These are phyloP conservation scores for Chalciporus piperatus DNA, from an alignment of 768 basidiomycete genomes.

Conservation along the genomic window DNA sequence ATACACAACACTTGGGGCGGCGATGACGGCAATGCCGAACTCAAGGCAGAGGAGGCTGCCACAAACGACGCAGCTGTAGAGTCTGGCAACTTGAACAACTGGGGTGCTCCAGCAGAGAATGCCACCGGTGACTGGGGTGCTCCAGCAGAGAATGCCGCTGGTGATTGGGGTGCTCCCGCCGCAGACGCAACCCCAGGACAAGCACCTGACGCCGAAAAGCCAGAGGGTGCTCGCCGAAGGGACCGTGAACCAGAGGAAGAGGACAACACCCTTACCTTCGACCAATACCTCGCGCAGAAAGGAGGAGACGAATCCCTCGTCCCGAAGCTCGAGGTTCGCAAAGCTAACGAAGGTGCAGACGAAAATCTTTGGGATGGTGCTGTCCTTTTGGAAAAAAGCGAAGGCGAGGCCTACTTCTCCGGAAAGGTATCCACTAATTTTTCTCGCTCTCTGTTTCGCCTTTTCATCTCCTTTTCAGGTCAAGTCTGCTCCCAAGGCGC, in stretches of 20 bases:
- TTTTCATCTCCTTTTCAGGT: constrained; percentile 40
- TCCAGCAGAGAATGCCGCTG: constrained; percentile 26
- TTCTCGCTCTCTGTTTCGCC: background rate
- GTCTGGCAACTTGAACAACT: constrained; percentile 30
- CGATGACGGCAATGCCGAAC: constrained; percentile 81
- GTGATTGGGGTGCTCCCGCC: constrained; percentile 38
- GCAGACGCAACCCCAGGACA: constrained; percentile 28
- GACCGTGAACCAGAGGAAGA: constrained; percentile 78
- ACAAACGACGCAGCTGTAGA: constrained; percentile 66
- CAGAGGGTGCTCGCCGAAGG: constrained; percentile 39
- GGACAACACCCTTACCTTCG: constrained; percentile 91
- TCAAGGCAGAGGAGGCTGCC: constrained; percentile 77
- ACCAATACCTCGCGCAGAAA: constrained; percentile 86
- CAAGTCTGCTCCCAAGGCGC: constrained; percentile 62
- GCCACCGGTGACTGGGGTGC: constrained; percentile 39
- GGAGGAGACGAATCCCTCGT: constrained; percentile 53
- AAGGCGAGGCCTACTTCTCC: constrained; percentile 76
- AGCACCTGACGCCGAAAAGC: constrained; percentile 36
- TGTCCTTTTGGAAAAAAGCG: constrained; percentile 60
- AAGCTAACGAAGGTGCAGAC: constrained; percentile 79
- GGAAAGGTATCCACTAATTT: constrained; percentile 67
- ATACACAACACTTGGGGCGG: constrained; percentile 94
- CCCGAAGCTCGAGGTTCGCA: constrained; percentile 74
- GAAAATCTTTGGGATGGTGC: constrained; percentile 69
- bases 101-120: constrained; percentile 35